Conservation (phyloP, 176 grass and related monocot species). For the Avena atlantica region DNA sequence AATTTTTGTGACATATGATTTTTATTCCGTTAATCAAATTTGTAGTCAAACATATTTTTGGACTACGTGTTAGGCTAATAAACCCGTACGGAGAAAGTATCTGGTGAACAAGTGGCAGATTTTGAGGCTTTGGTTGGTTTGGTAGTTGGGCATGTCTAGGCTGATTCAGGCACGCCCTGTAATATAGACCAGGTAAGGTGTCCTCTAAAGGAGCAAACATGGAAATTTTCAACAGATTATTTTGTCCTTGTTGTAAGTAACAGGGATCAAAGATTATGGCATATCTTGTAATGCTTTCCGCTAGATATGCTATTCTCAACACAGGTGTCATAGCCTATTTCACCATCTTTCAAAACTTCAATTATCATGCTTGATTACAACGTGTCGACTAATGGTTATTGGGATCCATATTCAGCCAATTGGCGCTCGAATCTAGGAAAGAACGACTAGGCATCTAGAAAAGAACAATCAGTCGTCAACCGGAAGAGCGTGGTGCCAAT, state of each 20-base stretch:
- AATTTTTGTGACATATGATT: too few relatives aligned
- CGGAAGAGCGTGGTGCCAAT: too few relatives aligned
- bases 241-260: background rate
- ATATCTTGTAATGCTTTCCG: background rate
- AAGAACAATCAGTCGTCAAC: too few relatives aligned
- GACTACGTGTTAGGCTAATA: too few relatives aligned
- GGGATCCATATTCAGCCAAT: background rate
- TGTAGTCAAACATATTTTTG: too few relatives aligned
- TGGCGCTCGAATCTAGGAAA: background rate
- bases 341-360: background rate
- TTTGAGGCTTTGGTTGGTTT: background rate
- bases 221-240: background rate
- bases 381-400: background rate
- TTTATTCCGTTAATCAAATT: too few relatives aligned
- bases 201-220: background rate
- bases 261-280: background rate
- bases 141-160: background rate
- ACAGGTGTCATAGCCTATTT: background rate
- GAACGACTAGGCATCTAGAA: background rate
- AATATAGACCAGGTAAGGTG: background rate
- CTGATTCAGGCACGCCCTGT: background rate
- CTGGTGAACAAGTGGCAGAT: background rate
- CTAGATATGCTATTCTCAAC: slow-evolving; percentile 1
- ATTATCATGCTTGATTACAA: background rate
- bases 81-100: background rate